Conservation (phyloP, 148 eudicot genomes). For the Arctostaphylos glauca region DNA sequence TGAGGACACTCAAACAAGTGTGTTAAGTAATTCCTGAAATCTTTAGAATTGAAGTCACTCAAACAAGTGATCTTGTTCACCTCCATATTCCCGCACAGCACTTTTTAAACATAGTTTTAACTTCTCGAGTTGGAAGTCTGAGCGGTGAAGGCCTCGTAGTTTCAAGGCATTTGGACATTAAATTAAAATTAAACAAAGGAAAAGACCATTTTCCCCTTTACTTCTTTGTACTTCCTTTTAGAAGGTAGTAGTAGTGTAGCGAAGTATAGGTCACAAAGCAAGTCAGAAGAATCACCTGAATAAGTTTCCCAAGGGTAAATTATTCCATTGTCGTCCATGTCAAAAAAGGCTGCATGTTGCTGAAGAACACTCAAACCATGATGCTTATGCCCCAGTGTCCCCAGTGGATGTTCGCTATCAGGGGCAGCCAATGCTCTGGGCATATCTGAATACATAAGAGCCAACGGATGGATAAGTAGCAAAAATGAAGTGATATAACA, state of each 20-base stretch:
- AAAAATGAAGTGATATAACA: not conserved
- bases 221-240: not conserved
- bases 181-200: not conserved
- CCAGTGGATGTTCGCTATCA: conserved; percentile 58
- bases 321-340: conserved; percentile 60
- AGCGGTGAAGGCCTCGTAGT: not conserved
- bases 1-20: not conserved
- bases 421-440: conserved; percentile 57
- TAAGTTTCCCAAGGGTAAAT: conserved; percentile 81
- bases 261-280: not conserved
- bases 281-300: conserved; percentile 32
- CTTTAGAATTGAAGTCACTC: not conserved
- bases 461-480: not conserved
- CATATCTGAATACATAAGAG: conserved; percentile 19
- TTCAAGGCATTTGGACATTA: not conserved
- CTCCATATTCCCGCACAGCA: not conserved
- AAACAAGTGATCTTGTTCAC: not conserved
- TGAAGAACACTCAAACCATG: conserved; percentile 61
- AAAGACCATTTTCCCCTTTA: not conserved
- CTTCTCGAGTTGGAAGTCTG: not conserved
- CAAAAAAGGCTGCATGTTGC: conserved; percentile 73
- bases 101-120: not conserved
- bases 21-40: not conserved
- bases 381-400: conserved; percentile 53
- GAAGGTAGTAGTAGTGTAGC: not conserved